These are phyloP conservation scores for Fomitopsis serialis DNA, from an alignment of 768 basidiomycete genomes.

Conservation along the genomic window DNA sequence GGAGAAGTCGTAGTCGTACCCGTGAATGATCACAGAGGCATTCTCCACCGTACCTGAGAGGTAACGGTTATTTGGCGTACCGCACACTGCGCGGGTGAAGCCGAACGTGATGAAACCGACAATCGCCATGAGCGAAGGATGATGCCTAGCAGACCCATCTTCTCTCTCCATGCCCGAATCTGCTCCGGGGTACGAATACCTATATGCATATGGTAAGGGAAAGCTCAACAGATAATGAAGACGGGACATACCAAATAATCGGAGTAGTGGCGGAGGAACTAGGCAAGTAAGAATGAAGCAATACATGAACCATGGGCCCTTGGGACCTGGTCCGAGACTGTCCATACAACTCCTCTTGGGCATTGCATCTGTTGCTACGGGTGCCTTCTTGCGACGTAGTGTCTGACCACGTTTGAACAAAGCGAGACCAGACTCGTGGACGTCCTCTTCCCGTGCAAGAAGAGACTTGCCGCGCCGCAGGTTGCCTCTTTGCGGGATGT, in stretches of 20 bases:
- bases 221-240: neutral
- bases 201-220: slow-evolving; percentile 25
- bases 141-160: slow-evolving; percentile 86
- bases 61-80: slow-evolving; percentile 77
- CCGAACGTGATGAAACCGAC: slow-evolving; percentile 99
- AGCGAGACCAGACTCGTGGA: slow-evolving; percentile 87
- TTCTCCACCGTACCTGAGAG: slow-evolving; percentile 73
- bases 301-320: slow-evolving; percentile 94
- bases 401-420: slow-evolving; percentile 86
- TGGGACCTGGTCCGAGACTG: slow-evolving; percentile 79
- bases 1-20: slow-evolving; percentile 88
- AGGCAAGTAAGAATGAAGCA: slow-evolving; percentile 81
- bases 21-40: slow-evolving; percentile 88
- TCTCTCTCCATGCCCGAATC: slow-evolving; percentile 97
- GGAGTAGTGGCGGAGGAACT: slow-evolving; percentile 75
- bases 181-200: slow-evolving; percentile 88
- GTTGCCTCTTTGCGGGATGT: slow-evolving; percentile 52
- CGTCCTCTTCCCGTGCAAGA: slow-evolving; percentile 85
- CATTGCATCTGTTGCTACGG: slow-evolving; percentile 30
- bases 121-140: slow-evolving; percentile 82
- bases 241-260: slow-evolving; percentile 63
- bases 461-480: slow-evolving; percentile 87
- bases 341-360: slow-evolving; percentile 54
- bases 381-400: slow-evolving; percentile 61
- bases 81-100: slow-evolving; percentile 92